Evolutionary conservation across 345 rosid species (phyloP).

Genomic region (Murraya paniculata): DNA sequence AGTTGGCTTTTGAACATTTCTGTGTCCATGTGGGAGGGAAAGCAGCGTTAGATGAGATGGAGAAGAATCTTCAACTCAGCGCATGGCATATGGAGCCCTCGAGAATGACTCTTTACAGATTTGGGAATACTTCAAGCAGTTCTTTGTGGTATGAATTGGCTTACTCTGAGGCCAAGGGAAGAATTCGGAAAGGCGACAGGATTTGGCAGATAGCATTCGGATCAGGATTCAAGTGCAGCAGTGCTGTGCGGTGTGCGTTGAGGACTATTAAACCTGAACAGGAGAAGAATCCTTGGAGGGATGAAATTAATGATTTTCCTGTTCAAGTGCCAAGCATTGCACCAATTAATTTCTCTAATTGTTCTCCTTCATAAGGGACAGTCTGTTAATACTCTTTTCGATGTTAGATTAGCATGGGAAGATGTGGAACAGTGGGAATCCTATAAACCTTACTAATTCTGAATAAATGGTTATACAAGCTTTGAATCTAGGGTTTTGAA

Average conservation of each 20-base stretch:
- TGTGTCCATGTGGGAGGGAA: slow-evolving; percentile 74
- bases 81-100: slow-evolving; percentile 79
- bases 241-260: slow-evolving; percentile 26
- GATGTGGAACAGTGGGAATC: no score
- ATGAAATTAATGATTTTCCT: slow-evolving; percentile 22
- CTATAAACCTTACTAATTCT: no score
- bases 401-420: no score
- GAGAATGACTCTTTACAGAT: slow-evolving; percentile 66
- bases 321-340: slow-evolving; percentile 12
- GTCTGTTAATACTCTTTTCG: neutral
- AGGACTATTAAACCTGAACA: slow-evolving; percentile 18
- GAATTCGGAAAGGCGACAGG: slow-evolving; percentile 44
- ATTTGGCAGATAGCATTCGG: slow-evolving; percentile 46
- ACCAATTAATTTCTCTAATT: neutral
- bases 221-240: slow-evolving; percentile 43
- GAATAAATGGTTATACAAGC: no score
- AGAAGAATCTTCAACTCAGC: slow-evolving; percentile 52
- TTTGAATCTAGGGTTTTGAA: no score
- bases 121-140: slow-evolving; percentile 50
- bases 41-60: slow-evolving; percentile 57
- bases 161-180: slow-evolving; percentile 38
- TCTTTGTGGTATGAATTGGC: slow-evolving; percentile 45
- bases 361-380: neutral
- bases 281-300: slow-evolving; percentile 31
- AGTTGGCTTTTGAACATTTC: slow-evolving; percentile 69